Evolutionary conservation across 768 basidiomycete species (phyloP).

Genomic region (Mycena amicta): DNA sequence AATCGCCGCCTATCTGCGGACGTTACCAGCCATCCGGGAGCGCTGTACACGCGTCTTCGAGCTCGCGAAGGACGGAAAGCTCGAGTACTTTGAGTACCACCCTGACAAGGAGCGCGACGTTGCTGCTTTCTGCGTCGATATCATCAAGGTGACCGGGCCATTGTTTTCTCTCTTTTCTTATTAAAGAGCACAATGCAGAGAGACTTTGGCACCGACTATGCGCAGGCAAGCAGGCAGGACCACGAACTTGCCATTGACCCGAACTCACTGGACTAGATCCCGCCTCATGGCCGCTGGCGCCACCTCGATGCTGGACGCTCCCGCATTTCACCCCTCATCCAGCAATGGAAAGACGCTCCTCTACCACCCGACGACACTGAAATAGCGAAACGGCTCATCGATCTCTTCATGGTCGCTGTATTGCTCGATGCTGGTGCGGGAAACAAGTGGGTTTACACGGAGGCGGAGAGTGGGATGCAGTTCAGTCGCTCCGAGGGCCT

Average conservation of each 20-base stretch:
- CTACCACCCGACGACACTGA: conserved; percentile 54
- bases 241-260: neutral
- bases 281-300: conserved; percentile 88
- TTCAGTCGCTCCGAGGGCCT: conserved; percentile 80
- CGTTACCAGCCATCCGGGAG: conserved; percentile 87
- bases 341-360: conserved; percentile 51
- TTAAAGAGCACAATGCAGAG: conserved; percentile 47
- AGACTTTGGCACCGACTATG: conserved; percentile 76
- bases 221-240: conserved; percentile 46
- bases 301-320: conserved; percentile 75
- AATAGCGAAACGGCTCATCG: conserved; percentile 74
- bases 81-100: conserved; percentile 87
- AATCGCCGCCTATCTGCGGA: conserved; percentile 73
- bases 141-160: conserved; percentile 76
- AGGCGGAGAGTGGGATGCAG: conserved; percentile 51
- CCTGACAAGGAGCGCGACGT: conserved; percentile 73
- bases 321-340: conserved; percentile 64
- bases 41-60: conserved; percentile 78
- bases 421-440: conserved; percentile 95
- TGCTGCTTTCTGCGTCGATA: conserved; percentile 69
- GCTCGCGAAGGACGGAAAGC: conserved; percentile 71
- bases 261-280: conserved; percentile 57
- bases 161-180: neutral
- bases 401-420: conserved; percentile 89
- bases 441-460: conserved; percentile 75